phyloP scores from a whole-genome alignment of 2,329 filamentous ascomycete species.

The Fonsecaea nubica region DNA sequence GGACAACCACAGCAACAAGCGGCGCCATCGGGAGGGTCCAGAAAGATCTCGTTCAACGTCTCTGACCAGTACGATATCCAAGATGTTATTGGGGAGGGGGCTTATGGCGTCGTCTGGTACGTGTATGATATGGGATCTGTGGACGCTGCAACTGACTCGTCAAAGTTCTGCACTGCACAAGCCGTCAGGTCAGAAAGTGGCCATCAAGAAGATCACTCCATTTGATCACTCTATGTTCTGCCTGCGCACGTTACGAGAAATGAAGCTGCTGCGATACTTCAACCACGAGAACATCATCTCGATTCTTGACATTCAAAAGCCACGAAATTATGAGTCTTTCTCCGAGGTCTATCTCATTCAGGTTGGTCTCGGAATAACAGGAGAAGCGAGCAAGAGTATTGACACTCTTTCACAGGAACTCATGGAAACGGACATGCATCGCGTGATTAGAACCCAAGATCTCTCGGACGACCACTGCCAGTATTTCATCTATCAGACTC shows the following conservation, averaged over 20 bases:
- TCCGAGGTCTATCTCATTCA: conserved; percentile 99
- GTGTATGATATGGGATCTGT: conserved; percentile 46
- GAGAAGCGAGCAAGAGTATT: conserved; percentile 1
- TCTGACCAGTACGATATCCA: conserved; percentile 99
- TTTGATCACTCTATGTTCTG: conserved; percentile 99
- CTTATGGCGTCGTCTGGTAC: conserved; percentile 98
- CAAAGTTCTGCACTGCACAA: conserved; percentile 93
- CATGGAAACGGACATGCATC: conserved; percentile 99
- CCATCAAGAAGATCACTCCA: conserved; percentile 99
- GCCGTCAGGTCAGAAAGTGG: conserved; percentile 96
- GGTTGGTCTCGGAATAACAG: conserved; percentile 58
- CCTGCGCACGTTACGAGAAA: conserved; percentile 92
- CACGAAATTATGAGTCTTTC: conserved; percentile 92
- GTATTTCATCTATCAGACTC: conserved; percentile 99
- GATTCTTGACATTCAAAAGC: conserved; percentile 98
- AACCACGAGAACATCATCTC: conserved; percentile 99
- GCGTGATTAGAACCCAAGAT: conserved; percentile 97
- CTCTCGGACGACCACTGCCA: conserved; percentile 99
- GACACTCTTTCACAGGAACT: conserved; percentile 70
- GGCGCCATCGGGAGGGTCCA: conserved; percentile 65
- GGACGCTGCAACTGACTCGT: conserved; percentile 13
- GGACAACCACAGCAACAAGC: conserved; percentile 49
- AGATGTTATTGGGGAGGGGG: conserved; percentile 97
- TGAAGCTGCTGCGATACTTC: conserved; percentile 98
- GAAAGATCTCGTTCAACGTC: conserved; percentile 99